Conservation (phyloP, 768 basidiomycete genomes). For the Pisolithus microcarpus region DNA sequence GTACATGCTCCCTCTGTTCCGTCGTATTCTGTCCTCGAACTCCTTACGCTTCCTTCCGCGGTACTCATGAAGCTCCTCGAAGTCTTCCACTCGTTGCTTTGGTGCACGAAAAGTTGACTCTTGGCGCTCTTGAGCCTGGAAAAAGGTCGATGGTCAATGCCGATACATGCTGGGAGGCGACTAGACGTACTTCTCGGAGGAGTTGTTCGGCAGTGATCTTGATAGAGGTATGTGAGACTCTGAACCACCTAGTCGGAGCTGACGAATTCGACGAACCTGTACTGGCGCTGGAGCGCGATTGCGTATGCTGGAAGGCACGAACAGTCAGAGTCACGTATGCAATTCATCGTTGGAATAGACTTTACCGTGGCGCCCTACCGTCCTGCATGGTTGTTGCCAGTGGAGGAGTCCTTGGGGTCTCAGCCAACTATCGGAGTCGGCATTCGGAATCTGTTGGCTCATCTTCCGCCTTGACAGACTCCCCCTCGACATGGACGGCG, state of each 20-base stretch:
- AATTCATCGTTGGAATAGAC: conserved; percentile 7
- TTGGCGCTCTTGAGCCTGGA: conserved; percentile 92
- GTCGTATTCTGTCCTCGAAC: conserved; percentile 82
- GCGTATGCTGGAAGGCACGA: conserved; percentile 60
- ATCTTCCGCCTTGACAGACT: background rate
- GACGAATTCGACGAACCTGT: conserved; percentile 48
- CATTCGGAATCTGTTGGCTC: background rate
- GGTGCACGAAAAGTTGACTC: conserved; percentile 89
- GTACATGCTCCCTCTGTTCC: conserved; percentile 75
- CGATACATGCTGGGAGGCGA: background rate
- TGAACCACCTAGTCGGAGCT: background rate
- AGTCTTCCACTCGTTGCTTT: conserved; percentile 92
- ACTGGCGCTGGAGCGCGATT: conserved; percentile 93
- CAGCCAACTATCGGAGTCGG: background rate
- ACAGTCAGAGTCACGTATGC: background rate
- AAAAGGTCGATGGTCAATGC: background rate
- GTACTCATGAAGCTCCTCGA: conserved; percentile 87
- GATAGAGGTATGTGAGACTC: conserved; percentile 12
- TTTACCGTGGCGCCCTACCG: conserved; percentile 69
- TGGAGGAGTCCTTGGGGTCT: conserved; percentile 3
- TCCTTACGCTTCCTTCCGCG: conserved; percentile 88
- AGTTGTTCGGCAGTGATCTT: conserved; percentile 99
- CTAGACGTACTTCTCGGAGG: conserved; percentile 68
- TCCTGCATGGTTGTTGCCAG: conserved; percentile 51
- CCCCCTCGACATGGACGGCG: background rate